These are phyloP conservation scores for Neurospora sublineolata DNA, from an alignment of 495 filamentous ascomycete species.

Conservation along the genomic window DNA sequence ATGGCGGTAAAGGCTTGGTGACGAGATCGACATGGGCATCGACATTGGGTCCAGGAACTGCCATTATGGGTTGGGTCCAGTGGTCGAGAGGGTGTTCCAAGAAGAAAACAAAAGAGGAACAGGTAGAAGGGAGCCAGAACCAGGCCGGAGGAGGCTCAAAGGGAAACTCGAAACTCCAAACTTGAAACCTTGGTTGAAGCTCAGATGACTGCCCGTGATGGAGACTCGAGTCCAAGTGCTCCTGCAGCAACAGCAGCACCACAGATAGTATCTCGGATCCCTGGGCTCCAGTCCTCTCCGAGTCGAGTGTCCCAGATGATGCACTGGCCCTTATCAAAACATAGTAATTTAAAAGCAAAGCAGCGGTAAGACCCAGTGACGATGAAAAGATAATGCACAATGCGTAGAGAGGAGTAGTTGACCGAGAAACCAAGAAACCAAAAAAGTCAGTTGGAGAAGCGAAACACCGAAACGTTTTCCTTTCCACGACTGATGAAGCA, in stretches of 20 bases:
- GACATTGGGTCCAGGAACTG: neutral
- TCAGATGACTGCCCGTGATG: neutral
- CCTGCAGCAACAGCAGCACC: neutral
- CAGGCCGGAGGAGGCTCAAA: neutral
- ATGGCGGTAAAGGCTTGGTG: conserved; percentile 1
- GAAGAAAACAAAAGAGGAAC: neutral
- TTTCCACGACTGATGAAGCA: neutral
- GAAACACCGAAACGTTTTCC: neutral
- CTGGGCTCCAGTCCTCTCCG: neutral
- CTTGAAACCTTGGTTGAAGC: neutral
- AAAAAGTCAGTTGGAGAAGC: neutral
- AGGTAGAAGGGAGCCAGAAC: neutral
- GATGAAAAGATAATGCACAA: conserved; percentile 17
- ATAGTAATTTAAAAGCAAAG: neutral
- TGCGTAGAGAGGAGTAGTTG: conserved; percentile 3
- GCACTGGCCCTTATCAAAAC: neutral
- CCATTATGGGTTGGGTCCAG: neutral
- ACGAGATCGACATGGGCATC: neutral
- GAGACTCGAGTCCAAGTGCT: neutral
- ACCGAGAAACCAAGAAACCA: conserved; percentile 7
- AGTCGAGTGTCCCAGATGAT: neutral
- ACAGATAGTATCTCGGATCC: neutral
- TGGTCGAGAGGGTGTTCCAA: neutral
- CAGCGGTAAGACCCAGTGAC: neutral
- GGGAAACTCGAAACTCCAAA: neutral